A percentile compares a stretch with the other conserved stretches of the same genome.
Conservation (phyloP, 1,284 basidiomycete genomes). For the Melampsora larici-populina region DNA sequence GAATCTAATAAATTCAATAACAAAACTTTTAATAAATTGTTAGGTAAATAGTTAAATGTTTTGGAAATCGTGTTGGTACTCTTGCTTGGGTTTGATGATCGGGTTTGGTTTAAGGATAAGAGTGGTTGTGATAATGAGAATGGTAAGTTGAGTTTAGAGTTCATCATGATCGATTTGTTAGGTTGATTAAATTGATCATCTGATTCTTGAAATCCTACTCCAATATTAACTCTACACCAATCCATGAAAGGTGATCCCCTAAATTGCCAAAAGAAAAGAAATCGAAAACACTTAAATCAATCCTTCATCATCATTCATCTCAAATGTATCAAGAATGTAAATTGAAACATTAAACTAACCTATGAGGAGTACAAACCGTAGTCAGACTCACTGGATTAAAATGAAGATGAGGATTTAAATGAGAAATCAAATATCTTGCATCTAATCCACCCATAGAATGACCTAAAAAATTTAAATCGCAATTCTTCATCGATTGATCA, state of each 20-base stretch:
- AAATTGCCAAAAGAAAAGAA: not conserved
- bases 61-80: not conserved
- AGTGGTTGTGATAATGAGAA: constrained; percentile 40
- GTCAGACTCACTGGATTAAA: constrained; percentile 86
- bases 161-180: not conserved
- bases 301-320: not conserved
- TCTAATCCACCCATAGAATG: constrained; percentile 99
- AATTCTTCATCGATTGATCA: constrained; percentile 62
- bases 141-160: constrained; percentile 6
- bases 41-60: constrained; percentile 55
- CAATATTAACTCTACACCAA: constrained; percentile 42
- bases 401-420: constrained; percentile 68
- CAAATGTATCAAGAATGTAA: no score
- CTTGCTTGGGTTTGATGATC: no score
- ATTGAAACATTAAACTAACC: constrained; percentile 71
- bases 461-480: constrained; percentile 83
- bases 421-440: constrained; percentile 82
- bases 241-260: constrained; percentile 42
- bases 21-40: constrained; percentile 76
- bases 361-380: constrained; percentile 90
- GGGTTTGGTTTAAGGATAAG: constrained; percentile 36
- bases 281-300: not conserved
- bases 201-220: constrained; percentile 20
- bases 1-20: constrained; percentile 91
- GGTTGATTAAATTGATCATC: not conserved